A percentile compares a stretch with the other conserved stretches of the same genome.
phyloP scores from a whole-genome alignment of 2,329 filamentous ascomycete genomes.

The Drechmeria coniospora region DNA sequence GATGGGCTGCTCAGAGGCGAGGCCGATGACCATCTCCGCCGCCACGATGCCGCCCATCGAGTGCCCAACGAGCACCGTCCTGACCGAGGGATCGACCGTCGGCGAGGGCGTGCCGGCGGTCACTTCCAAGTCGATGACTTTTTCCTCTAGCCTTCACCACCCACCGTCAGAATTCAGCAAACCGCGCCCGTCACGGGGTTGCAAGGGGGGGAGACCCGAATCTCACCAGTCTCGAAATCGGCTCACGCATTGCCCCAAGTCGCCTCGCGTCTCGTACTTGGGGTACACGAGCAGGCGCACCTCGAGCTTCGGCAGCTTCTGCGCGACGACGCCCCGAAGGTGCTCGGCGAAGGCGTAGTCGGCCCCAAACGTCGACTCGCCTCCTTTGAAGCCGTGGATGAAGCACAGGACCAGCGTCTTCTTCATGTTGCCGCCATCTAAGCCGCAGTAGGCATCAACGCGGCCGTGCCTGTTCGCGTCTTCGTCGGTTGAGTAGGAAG shows the following conservation, averaged over 20 bases:
- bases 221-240: conserved; percentile 60
- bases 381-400: conserved; percentile 80
- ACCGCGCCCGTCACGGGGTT: neutral
- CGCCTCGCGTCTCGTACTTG: conserved; percentile 67
- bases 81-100: conserved; percentile 73
- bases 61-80: conserved; percentile 69
- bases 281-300: conserved; percentile 61
- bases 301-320: conserved; percentile 52
- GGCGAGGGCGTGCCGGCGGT: conserved; percentile 64
- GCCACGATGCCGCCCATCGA: conserved; percentile 92
- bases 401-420: conserved; percentile 72
- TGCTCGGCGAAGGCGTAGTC: conserved; percentile 54
- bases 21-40: conserved; percentile 67
- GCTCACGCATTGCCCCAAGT: conserved; percentile 54
- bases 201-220: neutral
- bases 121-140: conserved; percentile 90
- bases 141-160: conserved; percentile 58
- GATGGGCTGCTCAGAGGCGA: conserved; percentile 43
- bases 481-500: too few relatives aligned
- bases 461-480: too few relatives aligned
- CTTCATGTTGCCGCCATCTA: conserved; percentile 26
- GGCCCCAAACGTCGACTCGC: conserved; percentile 60
- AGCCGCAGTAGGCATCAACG: neutral
- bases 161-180: neutral
- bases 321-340: conserved; percentile 46